A percentile compares a stretch with the other conserved stretches of the same genome.
phyloP scores from a whole-genome alignment of 148 eudicot genomes.

The Amaranthus cruentus region DNA sequence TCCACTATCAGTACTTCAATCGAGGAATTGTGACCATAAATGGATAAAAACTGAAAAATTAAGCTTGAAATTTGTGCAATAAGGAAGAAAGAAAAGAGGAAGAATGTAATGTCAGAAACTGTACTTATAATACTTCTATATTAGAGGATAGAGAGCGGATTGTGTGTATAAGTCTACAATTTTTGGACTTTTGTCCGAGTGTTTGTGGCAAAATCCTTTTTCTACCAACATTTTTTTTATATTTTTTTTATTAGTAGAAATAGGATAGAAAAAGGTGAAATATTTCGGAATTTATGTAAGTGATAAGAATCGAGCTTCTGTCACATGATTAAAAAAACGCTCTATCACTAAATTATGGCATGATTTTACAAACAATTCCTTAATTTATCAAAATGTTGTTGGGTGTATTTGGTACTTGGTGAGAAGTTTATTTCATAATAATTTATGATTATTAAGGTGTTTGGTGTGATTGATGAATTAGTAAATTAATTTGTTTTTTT shows the following conservation, averaged over 20 bases:
- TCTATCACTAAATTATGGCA: too few relatives aligned
- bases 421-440: too few relatives aligned
- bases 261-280: not conserved
- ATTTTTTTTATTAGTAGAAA: constrained; percentile 11
- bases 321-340: too few relatives aligned
- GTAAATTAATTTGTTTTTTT: too few relatives aligned
- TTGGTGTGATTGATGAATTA: too few relatives aligned
- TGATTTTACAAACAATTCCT: too few relatives aligned
- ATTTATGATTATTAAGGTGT: too few relatives aligned
- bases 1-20: constrained; percentile 9
- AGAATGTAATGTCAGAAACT: constrained; percentile 1
- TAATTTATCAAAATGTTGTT: too few relatives aligned
- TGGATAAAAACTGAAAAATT: not conserved
- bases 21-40: not conserved
- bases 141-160: not conserved
- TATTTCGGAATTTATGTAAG: not conserved
- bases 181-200: constrained; percentile 12
- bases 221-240: constrained; percentile 6
- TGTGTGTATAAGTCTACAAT: not conserved
- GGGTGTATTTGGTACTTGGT: too few relatives aligned
- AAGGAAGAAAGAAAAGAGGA: constrained; percentile 3
- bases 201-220: not conserved
- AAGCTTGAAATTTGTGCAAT: constrained; percentile 15
- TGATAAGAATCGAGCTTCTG: too few relatives aligned
- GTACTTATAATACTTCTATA: not conserved